Evolutionary conservation across 805 yeast genomes (phyloP), one percentile per base, ranked within the genome.

Genomic region (Candida nitratophila): DNA sequence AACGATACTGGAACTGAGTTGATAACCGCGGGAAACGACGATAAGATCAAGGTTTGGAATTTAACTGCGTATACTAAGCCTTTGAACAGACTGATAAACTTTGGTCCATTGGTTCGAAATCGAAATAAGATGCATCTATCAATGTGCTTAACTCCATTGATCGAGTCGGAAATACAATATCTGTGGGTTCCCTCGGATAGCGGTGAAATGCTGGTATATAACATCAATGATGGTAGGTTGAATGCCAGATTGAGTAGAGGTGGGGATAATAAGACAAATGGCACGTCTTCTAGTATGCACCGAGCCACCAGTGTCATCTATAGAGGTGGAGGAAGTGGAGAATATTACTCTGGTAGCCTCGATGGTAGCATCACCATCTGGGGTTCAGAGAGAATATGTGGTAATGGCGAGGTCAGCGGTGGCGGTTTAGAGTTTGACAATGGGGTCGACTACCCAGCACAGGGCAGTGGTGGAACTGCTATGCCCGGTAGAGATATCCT

Each of bases 41-140:
- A 89, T 43, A 83, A 79, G 52, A 72, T 87, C 10, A 65, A 88
- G 17, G 77, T 83, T 1, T 90, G 97, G 97, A 82, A 83, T 51
- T 64, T 85, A 62, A 74, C 76, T 0, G 70, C 76, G 0, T 69
- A 70, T 1, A 70, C 71, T 1, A 52, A 46, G 21, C 63, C 63
- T 4, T 57, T 74, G 24, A 86, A 86, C 55, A 77, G 79, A 49
- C 69, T 82, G 30, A 70, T 83, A 29, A 86, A 85, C 51, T 86
- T 82, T 58, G 95, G 95, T 0, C 93, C 95, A 0, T 65, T 82
- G 42, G 76, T 86, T 2, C 72, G 89, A 45, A 85, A 86, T 60
- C 75, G 77, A 50, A 72, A 71, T 41, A 65, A 66, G 8, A 88
- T 81, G 53, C 72, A 76, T 14, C 63, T 80, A 1, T 78, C 80